These are phyloP conservation scores for Acanthamoeba royreba DNA, from an alignment of 208 protist species.

Conservation along the genomic window DNA sequence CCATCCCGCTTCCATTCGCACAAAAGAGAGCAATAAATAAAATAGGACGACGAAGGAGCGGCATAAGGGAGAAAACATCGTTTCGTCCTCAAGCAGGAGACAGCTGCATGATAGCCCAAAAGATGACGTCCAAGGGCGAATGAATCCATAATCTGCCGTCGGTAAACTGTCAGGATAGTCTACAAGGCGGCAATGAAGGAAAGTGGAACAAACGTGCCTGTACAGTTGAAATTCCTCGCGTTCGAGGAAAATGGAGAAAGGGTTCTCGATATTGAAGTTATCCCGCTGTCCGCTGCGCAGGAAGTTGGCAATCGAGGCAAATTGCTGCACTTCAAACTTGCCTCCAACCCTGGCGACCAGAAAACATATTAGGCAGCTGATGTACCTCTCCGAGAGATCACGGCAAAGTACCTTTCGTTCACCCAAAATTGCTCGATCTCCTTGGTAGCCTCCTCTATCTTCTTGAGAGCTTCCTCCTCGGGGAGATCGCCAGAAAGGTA, in stretches of 20 bases:
- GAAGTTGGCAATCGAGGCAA: background rate
- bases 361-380: background rate
- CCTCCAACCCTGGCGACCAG: background rate
- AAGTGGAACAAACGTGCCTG: background rate
- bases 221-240: background rate
- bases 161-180: background rate
- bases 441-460: background rate
- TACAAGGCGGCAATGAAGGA: background rate
- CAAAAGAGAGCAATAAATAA: background rate
- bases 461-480: background rate
- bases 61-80: background rate
- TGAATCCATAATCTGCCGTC: background rate
- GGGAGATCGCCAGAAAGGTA: background rate
- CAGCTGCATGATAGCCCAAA: slow-evolving; percentile 6
- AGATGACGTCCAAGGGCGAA: slow-evolving; percentile 19
- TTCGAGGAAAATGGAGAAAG: background rate
- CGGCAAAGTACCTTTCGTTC: background rate
- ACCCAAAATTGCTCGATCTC: slow-evolving; percentile 9
- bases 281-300: background rate
- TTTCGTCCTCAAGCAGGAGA: background rate
- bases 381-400: background rate
- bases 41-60: background rate
- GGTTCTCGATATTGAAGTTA: background rate
- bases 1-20: too few relatives aligned
- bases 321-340: background rate